These are phyloP conservation scores for Benincasa hispida DNA, from an alignment of 306 rosid species.

Conservation along the genomic window DNA sequence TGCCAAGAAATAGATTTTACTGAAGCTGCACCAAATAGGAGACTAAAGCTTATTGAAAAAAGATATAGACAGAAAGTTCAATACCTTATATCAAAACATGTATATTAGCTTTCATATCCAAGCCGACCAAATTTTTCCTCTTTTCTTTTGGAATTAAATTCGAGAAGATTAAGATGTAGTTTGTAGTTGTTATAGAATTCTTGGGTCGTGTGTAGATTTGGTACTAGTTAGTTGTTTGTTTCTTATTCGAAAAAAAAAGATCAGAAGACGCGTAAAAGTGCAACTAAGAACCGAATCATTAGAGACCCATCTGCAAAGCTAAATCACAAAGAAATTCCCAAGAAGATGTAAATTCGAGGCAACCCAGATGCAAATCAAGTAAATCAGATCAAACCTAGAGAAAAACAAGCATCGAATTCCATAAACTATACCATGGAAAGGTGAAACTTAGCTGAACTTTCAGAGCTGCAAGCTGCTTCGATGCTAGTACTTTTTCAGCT, in stretches of 20 bases:
- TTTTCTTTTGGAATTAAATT: not conserved
- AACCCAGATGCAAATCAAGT: conserved; percentile 20
- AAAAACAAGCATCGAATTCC: conserved; percentile 18
- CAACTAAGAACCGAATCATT: not conserved
- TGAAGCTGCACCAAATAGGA: not conserved
- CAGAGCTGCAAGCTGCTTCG: conserved; percentile 15
- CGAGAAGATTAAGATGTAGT: not conserved
- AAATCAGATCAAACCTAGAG: conserved; percentile 15
- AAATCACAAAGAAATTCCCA: not conserved
- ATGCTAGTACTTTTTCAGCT: not conserved
- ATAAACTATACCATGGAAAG: conserved; percentile 11
- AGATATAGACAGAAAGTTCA: not conserved
- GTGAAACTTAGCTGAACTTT: conserved; percentile 8
- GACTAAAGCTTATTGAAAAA: not conserved
- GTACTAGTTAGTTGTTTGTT: not conserved
- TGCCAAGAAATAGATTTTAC: not conserved
- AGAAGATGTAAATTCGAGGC: conserved; percentile 5
- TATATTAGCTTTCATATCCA: not conserved
- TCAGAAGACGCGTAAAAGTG: not conserved
- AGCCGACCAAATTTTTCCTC: not conserved
- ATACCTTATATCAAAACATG: not conserved
- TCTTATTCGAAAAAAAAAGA: not conserved
- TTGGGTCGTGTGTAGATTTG: not conserved
- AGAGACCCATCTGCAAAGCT: not conserved
- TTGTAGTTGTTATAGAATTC: not conserved